Evolutionary conservation across 257 asterid genomes (phyloP).

Genomic region (Solanum clarkiae): DNA sequence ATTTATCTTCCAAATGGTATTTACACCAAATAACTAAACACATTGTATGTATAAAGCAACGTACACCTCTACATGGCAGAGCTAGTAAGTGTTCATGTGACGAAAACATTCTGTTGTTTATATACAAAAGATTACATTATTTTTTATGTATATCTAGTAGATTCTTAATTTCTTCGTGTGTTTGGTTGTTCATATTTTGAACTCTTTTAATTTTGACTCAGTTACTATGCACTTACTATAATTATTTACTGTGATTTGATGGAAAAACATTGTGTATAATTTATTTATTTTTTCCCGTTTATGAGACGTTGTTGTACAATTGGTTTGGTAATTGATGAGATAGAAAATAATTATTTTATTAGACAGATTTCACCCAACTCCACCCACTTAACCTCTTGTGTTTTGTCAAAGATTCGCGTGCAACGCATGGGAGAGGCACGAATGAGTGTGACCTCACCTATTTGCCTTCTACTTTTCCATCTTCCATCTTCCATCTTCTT

Average conservation of each 20-base stretch:
- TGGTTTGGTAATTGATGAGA: constrained; percentile 11
- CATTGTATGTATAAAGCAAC: background rate
- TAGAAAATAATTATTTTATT: background rate
- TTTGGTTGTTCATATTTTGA: no score
- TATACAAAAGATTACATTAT: no score
- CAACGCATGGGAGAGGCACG: constrained; percentile 21
- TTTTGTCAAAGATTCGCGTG: constrained; percentile 37
- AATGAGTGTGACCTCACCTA: constrained; percentile 22
- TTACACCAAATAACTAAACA: background rate
- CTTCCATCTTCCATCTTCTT: constrained; percentile 1
- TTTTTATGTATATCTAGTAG: no score
- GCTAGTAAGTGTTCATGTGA: background rate
- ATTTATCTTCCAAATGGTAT: background rate
- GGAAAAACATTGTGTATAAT: background rate
- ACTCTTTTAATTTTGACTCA: background rate
- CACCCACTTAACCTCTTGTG: background rate
- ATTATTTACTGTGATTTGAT: background rate
- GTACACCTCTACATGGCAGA: background rate
- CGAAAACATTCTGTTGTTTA: no score
- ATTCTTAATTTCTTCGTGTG: no score
- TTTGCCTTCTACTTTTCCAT: constrained; percentile 3
- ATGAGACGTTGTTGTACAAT: background rate
- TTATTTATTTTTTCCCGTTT: background rate
- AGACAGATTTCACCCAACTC: background rate
- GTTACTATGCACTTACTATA: background rate